Evolutionary conservation across 129 eudicot species (phyloP), one percentile per base, ranked within the genome.

Genomic region (Arctium lappa): DNA sequence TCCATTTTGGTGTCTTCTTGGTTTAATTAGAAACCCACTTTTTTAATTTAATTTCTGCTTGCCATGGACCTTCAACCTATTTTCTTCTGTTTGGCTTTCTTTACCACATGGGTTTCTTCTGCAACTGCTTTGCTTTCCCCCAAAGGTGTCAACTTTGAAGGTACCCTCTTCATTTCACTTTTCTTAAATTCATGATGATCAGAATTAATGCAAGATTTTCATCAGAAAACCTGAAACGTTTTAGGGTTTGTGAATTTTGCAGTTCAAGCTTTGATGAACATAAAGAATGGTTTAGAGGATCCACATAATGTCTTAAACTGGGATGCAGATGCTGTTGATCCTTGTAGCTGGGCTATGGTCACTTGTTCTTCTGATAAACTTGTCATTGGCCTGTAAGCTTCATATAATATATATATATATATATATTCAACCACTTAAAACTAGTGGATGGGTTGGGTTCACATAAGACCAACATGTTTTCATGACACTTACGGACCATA

Each of bases 221-320:
- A 39, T 31, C 31, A 13, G 15, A 10, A 22, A 22, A 22, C 27
- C 27, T 22, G 27, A 22, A n/a, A 8, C 50, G 9, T 10, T 44
- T 44, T 44, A 8, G 50, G 62, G 63, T 71, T 72, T 77, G 56
- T 32, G 38, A 60, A 62, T 48, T 22, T 38, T 81, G 37, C 83
- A 94, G 98, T 94, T 42, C 93, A 88, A 88, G 97, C 98, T 88
- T 86, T 95, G 88, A 95, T 95, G 94, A 89, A 63, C 75, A 92
- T 95, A 31, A 92, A 86, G 79, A 83, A 76, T 44, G 83, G 87
- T 70, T 75, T 95, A 83, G 80, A 82, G 79, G 97, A 92, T 83
- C 97, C 97, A 66, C 91, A 86, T 86, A 84, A 89, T 78, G 92
- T 89, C 69, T 85, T 92, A 56, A 90, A 89, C 44, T 92, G 97